Conservation (phyloP, 192 early-diverging fungal species). For the Radiomyces spectabilis region DNA sequence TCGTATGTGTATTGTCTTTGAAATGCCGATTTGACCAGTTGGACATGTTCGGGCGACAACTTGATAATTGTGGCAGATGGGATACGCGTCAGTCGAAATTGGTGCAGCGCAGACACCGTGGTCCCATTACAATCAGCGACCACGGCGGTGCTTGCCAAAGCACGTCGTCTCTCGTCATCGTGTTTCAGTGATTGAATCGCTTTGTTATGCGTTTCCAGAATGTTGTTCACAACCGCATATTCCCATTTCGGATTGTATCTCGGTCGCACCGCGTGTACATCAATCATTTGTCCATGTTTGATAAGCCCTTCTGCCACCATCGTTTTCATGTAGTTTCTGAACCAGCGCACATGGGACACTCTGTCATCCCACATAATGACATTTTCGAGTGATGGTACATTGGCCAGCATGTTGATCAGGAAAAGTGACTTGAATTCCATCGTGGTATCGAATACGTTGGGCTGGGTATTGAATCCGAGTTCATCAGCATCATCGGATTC, state of each 20-base stretch:
- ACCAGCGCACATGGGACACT: conserved; percentile 1
- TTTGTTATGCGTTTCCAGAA: background rate
- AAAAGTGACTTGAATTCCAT: conserved; percentile 17
- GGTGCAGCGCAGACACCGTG: too few relatives aligned
- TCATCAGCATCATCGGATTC: background rate
- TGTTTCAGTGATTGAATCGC: background rate
- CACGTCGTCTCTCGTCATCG: too few relatives aligned
- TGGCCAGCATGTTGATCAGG: conserved; percentile 1
- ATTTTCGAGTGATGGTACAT: background rate
- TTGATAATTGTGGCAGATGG: too few relatives aligned
- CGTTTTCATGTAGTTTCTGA: conserved; percentile 1
- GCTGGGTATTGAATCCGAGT: background rate
- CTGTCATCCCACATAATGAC: conserved; percentile 18
- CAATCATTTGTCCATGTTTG: background rate
- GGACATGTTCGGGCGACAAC: too few relatives aligned
- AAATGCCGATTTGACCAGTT: too few relatives aligned
- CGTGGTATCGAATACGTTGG: conserved; percentile 1
- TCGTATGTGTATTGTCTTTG: too few relatives aligned
- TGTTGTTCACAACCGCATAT: background rate
- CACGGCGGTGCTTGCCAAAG: too few relatives aligned
- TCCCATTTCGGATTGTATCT: conserved; percentile 1
- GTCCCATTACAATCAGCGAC: too few relatives aligned
- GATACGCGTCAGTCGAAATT: too few relatives aligned
- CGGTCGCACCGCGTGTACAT: background rate
- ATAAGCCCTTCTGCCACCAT: background rate